Percentiles rank a stretch among this genome's conserved stretches.
Conservation (phyloP, 495 filamentous ascomycete genomes). For the Cercophora sp. region DNA sequence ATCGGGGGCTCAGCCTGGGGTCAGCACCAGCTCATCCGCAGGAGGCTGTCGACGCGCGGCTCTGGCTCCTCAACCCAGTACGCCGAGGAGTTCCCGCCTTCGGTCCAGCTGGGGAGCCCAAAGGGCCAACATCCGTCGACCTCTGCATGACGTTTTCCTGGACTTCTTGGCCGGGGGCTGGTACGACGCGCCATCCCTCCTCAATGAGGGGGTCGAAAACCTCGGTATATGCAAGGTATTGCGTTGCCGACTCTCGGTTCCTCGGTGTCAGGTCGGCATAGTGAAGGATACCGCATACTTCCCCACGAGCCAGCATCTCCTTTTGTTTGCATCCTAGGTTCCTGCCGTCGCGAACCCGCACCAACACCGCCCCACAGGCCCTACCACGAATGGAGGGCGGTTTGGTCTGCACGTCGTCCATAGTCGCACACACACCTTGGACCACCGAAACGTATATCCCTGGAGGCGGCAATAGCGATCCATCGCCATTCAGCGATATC, state of each 20-base stretch:
- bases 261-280: constrained; percentile 1
- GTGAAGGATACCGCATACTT: constrained; percentile 1
- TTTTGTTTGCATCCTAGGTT: not conserved
- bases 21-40: not conserved
- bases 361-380: not conserved
- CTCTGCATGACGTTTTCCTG: too few relatives aligned
- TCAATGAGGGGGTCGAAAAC: constrained; percentile 5
- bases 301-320: not conserved
- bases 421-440: not conserved
- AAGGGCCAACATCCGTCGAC: too few relatives aligned
- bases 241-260: not conserved
- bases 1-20: not conserved
- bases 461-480: not conserved
- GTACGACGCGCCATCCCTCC: constrained; percentile 2
- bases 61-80: too few relatives aligned
- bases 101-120: too few relatives aligned
- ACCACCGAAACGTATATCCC: not conserved
- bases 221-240: constrained; percentile 2
- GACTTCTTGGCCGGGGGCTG: not conserved
- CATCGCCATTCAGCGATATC: not conserved
- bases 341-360: not conserved
- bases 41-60: too few relatives aligned
- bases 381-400: not conserved
- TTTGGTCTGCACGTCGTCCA: not conserved
- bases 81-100: too few relatives aligned